Conservation (phyloP, 2,329 filamentous ascomycete genomes). For the Verticillium albo-atrum region DNA sequence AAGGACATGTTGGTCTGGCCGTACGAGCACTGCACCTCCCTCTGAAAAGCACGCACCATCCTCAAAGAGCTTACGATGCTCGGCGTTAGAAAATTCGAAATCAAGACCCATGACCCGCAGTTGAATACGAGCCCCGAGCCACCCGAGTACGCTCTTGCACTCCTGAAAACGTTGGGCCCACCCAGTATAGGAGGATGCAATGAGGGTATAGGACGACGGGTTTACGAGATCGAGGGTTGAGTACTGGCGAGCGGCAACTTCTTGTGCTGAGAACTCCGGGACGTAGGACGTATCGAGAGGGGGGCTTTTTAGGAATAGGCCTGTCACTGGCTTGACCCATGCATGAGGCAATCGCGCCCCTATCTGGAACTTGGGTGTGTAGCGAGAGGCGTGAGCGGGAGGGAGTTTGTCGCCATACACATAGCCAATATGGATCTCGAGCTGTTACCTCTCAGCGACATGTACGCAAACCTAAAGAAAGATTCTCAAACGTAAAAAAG, state of each 20-base stretch:
- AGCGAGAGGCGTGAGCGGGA: conserved; percentile 30
- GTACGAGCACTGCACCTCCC: conserved; percentile 23
- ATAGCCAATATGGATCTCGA: conserved; percentile 38
- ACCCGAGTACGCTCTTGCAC: neutral
- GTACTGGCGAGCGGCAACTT: conserved; percentile 20
- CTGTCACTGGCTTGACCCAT: conserved; percentile 23
- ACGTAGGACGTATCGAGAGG: conserved; percentile 29
- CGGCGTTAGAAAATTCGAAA: neutral
- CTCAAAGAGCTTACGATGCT: conserved; percentile 11
- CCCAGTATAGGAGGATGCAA: neutral
- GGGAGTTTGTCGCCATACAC: conserved; percentile 28
- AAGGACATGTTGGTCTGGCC: conserved; percentile 34
- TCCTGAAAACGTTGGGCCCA: neutral
- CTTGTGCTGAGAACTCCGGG: conserved; percentile 19
- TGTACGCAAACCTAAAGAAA: too few species aligned
- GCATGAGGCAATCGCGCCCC: conserved; percentile 35
- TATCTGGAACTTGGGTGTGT: conserved; percentile 25
- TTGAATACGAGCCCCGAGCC: neutral
- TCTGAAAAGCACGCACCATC: conserved; percentile 15
- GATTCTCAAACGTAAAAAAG: too few species aligned
- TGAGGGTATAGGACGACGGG: neutral
- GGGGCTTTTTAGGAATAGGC: conserved; percentile 1
- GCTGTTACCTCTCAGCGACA: conserved; percentile 5
- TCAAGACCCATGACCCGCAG: neutral
- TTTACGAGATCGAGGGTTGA: conserved; percentile 29